Evolutionary conservation across 495 filamentous ascomycete species (phyloP).

Genomic region (Copromyces sp.): DNA sequence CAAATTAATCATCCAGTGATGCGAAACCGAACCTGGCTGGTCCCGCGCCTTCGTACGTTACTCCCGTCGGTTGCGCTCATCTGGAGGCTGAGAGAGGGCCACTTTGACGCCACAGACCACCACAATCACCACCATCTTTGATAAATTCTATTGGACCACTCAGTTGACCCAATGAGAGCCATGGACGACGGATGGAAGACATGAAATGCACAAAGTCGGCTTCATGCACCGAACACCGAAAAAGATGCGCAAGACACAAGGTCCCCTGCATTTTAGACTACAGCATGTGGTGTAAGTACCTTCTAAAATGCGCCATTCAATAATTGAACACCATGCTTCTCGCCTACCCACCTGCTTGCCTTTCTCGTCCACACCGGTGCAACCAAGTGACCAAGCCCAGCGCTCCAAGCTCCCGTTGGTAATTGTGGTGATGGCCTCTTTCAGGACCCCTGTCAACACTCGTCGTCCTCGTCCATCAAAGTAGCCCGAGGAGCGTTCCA

Average conservation of each 20-base stretch:
- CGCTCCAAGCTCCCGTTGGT: background rate
- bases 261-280: background rate
- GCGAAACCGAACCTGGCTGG: background rate
- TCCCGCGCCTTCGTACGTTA: background rate
- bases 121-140: background rate
- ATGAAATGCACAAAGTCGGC: background rate
- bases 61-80: background rate
- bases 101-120: background rate
- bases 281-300: background rate
- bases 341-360: background rate
- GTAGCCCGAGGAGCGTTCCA: background rate
- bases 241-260: background rate
- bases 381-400: background rate
- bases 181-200: background rate
- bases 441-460: background rate
- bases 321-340: background rate
- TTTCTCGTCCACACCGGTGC: background rate
- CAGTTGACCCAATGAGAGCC: background rate
- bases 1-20: background rate
- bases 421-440: background rate
- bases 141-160: background rate
- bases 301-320: background rate
- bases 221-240: background rate
- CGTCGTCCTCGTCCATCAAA: background rate
- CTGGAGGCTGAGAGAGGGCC: background rate